Base-by-base conservation (phyloP, 495 filamentous ascomycete genomes). In the Neurospora sp. region DNA sequence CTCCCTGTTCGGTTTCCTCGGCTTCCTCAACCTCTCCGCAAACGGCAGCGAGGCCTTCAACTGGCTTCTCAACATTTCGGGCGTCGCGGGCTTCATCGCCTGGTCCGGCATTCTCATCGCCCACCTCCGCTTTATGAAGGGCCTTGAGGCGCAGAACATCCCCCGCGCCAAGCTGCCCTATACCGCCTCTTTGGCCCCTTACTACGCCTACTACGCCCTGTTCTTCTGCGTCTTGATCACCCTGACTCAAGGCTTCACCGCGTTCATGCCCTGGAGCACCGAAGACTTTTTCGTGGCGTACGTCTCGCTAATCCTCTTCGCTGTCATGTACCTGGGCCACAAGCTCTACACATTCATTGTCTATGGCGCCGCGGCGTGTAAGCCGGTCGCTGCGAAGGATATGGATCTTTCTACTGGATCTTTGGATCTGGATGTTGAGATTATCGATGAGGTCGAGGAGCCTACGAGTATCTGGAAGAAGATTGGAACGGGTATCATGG, bases 171-270 rank as follows among this genome's bases (percentile, higher is more conserved):
- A 77, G 6, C 81, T 92, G 39, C 88, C 89, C 0, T 92, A 88
- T 78, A 83, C 85, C 69, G 86, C 87, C 11, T 81, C 85, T 22
- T 82, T 85, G 75, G 88, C 91, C 78, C 89, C 89, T 4, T 91
- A 81, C 78, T 82, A 85, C 48, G 84, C 87, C 12, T 88, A 82
- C 80, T 85, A 83, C 69, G 91, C 89, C 5, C 82, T 92, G 39
- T 86, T 88, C 74, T 91, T 91, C 83, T 89, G 86, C 82, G 72
- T 87, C 31, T 77, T 92, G 59, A 89, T 92, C 74, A 86, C 88
- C 69, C 46, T 93, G 16, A 91, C 90, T 5, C 89, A 92, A 78
- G 91, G 91, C 6, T 93, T 93, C 78, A 90, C 87, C 5, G 81
- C 85, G 4, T 93, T 91, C 79, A 88, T 93, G 61, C 76, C 78